phyloP scores from a whole-genome alignment of 768 basidiomycete genomes.

The Chlorophyllum brunneum region DNA sequence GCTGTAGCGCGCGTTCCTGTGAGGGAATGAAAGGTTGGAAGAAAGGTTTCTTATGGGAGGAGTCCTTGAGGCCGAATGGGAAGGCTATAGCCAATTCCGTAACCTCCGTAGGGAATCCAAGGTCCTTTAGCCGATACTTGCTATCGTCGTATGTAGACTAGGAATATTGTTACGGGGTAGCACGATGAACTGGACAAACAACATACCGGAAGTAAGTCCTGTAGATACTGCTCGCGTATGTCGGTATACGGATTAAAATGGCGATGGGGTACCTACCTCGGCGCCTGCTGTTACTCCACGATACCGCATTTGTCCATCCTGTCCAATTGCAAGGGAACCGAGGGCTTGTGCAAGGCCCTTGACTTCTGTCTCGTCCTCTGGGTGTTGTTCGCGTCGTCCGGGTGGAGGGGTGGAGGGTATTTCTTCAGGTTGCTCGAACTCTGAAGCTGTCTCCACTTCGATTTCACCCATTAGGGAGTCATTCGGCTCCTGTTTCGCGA shows the following conservation, averaged over 20 bases:
- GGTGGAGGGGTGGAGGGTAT: neutral
- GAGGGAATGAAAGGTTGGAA: conserved; percentile 40
- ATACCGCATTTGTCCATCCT: conserved; percentile 46
- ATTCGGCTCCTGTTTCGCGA: conserved; percentile 3
- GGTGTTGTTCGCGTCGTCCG: conserved; percentile 3
- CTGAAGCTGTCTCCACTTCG: neutral
- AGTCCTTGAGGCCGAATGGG: conserved; percentile 43
- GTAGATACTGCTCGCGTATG: conserved; percentile 28
- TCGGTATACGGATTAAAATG: neutral
- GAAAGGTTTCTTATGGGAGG: conserved; percentile 29
- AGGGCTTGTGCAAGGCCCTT: conserved; percentile 32
- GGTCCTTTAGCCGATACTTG: conserved; percentile 11
- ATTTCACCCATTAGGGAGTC: neutral
- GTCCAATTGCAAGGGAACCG: conserved; percentile 46
- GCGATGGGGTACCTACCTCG: conserved; percentile 32
- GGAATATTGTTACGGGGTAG: neutral
- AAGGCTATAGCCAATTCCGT: conserved; percentile 43
- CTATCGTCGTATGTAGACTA: conserved; percentile 8
- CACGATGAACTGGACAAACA: neutral
- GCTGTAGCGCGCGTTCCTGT: conserved; percentile 33
- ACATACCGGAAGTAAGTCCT: conserved; percentile 33
- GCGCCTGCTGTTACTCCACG: conserved; percentile 47
- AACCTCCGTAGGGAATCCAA: conserved; percentile 40
- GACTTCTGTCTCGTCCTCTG: conserved; percentile 20
- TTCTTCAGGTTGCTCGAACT: neutral